Evolutionary conservation across 768 basidiomycete genomes (phyloP).

Genomic region (Calvatia gigantea): DNA sequence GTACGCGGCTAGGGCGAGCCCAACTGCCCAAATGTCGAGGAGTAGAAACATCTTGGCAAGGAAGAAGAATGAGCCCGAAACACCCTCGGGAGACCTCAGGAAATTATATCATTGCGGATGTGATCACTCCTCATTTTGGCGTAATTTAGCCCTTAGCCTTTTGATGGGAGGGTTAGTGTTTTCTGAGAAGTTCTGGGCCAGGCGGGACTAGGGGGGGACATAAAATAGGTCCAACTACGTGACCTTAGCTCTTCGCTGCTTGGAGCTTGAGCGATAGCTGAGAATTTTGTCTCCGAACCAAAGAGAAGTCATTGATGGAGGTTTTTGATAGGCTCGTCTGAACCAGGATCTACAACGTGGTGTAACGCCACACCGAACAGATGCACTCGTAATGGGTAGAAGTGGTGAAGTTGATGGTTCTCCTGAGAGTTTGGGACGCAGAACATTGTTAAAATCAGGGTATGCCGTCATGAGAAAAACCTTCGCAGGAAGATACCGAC

Average conservation of each 20-base stretch:
- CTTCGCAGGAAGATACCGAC: not conserved
- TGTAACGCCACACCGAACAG: not conserved
- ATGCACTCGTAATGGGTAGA: no score
- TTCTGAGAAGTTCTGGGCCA: not conserved
- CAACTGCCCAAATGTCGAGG: conserved; percentile 1
- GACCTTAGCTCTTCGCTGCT: no score
- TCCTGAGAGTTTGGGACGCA: not conserved
- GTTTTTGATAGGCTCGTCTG: not conserved
- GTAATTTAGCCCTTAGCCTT: not conserved
- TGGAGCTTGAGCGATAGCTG: not conserved
- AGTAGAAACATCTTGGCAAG: not conserved
- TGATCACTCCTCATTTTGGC: not conserved
- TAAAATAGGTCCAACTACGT: not conserved
- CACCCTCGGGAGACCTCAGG: not conserved
- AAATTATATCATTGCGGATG: not conserved
- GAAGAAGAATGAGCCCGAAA: not conserved
- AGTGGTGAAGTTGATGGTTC: no score
- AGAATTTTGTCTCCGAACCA: no score
- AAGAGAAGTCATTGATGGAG: not conserved
- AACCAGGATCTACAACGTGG: not conserved
- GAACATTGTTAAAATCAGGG: not conserved
- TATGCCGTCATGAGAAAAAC: not conserved
- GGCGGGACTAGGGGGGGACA: not conserved
- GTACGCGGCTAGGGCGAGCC: not conserved
- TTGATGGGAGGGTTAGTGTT: not conserved